Base-by-base conservation (phyloP, 768 basidiomycete species). In the Pleurotus djamor region DNA sequence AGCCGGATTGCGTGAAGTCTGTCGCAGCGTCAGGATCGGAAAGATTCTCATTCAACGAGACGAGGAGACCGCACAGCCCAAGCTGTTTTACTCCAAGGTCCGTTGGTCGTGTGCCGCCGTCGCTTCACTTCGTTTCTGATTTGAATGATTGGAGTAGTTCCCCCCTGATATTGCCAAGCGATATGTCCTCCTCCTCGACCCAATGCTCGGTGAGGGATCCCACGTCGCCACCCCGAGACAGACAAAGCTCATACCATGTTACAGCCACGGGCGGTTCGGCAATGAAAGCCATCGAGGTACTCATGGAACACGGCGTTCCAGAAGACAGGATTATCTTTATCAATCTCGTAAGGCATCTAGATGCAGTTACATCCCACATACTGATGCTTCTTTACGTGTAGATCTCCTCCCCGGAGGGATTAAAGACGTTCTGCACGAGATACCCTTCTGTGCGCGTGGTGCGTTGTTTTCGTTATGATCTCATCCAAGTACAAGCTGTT, bases 41-140 rank as follows among this genome's bases (percentile, higher is more conserved):
- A 99, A 99, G 79, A 98, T 99, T 67, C 79, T 99, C 50, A 99
- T 99, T 62, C 96, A 99, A 75, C 76, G 96, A 70, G 96, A 99
- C 67, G 97, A 98, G 72, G 94, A 96, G 68, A 99, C 96, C 0
- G 83, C 92, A 1, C 81, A 88, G 58, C 91, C 97, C 0, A 98
- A 98, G 73, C 79, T 99, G 16, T 99, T 96, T 73, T 94, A 92
- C 70, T 87, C 88, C 43, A 92, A 94, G 77, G 91, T 89, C 63
- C 36, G 68, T 48, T 55, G 21, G 9, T 32, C 33, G 32, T 37
- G 41, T 44, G 41, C 33, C 51, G 41, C 9, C 33, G 16, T 34
- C 13, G 48, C 51, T 43, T 47, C 35, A 17, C 59, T 28, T 28
- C 21, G 21, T 28, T 28, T 28, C 21, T 28, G 21, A 28, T 28